Base-by-base conservation (phyloP, 352 stramenopile species). In the Phytophthora idaei region DNA sequence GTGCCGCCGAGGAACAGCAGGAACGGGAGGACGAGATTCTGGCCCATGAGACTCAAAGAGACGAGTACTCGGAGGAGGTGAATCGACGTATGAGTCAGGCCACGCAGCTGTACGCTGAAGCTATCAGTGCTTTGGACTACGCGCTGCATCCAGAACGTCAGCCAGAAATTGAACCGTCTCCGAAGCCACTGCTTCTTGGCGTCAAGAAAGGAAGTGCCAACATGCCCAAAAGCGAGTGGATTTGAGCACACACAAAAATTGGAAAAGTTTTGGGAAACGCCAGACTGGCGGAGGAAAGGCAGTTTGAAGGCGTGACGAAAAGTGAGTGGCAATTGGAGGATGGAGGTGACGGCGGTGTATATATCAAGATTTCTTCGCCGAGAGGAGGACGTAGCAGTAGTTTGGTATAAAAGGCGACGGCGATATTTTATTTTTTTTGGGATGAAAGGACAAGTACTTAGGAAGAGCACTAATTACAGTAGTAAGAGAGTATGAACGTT, bases 51-150 rank as follows among this genome's bases (percentile, higher is more conserved):
- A 69, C 61, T 17, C 71, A 81, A 42, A 34, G 64, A 39, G 48
- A 74, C 17, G 74, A 81, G 46, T 79, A 71, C 60, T 77, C 75
- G 41, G 41, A 77, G 12, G 76, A 84, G 39, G 70, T 72, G 4
- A 83, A 77, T 57, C 65, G 72, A 45, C 76, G 75, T 31, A 73
- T 87, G 68, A 84, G 69, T 61, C 80, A 83, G 32, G 80, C 80
- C 4, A 82, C 76, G 31, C 76, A 89, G 48, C 72, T 89, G 5
- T 89, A 89, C 47, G 74, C 73, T 1, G 77, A 87, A 46, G 80
- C 80, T 21, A 82, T 89, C 54, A 81, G 32, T 65, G 60, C 75
- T 7, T 65, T 89, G 32, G 71, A 89, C 64, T 76, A 70, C 27
- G 80, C 80, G 37, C 73, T 89, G 37, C 74, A 82, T 54, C 80